Evolutionary conservation across 352 stramenopile genomes (phyloP).

Genomic region (Globisporangium lucens): DNA sequence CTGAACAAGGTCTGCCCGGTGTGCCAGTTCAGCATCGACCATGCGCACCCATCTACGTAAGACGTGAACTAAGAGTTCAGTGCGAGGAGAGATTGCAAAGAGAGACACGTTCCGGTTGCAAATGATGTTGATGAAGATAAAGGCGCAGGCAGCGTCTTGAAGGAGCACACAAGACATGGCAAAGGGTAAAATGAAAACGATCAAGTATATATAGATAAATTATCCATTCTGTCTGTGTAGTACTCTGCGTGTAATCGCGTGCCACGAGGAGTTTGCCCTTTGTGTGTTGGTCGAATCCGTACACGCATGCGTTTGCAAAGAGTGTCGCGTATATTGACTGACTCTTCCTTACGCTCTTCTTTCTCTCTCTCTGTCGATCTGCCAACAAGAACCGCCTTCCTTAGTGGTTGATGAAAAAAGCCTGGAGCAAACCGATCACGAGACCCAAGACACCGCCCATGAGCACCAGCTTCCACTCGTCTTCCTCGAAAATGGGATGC

Average conservation of each 20-base stretch:
- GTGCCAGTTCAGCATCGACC: slow-evolving; percentile 84
- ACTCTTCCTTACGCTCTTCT: neutral
- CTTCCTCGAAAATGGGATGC: slow-evolving; percentile 98
- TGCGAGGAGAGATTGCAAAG: neutral
- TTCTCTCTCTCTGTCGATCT: neutral
- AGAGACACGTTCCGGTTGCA: neutral
- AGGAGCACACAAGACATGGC: slow-evolving; percentile 3
- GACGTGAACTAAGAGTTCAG: slow-evolving; percentile 2
- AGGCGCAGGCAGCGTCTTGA: neutral
- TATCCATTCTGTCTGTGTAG: slow-evolving; percentile 27
- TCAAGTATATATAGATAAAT: slow-evolving; percentile 53
- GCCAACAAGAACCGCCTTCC: neutral
- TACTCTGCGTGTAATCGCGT: slow-evolving; percentile 8
- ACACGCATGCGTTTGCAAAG: neutral
- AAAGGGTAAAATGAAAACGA: slow-evolving; percentile 14
- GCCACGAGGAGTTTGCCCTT: slow-evolving; percentile 9
- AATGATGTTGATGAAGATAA: neutral
- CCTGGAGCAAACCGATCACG: slow-evolving; percentile 90
- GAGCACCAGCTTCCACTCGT: slow-evolving; percentile 98
- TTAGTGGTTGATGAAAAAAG: slow-evolving; percentile 86
- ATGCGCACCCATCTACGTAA: slow-evolving; percentile 13
- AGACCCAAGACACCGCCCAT: slow-evolving; percentile 94
- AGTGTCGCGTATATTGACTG: slow-evolving; percentile 2
- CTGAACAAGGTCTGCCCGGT: slow-evolving; percentile 91
- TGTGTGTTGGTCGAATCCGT: neutral